These are phyloP conservation scores for Tagetes erecta DNA, from an alignment of 129 eudicot species.

Conservation along the genomic window DNA sequence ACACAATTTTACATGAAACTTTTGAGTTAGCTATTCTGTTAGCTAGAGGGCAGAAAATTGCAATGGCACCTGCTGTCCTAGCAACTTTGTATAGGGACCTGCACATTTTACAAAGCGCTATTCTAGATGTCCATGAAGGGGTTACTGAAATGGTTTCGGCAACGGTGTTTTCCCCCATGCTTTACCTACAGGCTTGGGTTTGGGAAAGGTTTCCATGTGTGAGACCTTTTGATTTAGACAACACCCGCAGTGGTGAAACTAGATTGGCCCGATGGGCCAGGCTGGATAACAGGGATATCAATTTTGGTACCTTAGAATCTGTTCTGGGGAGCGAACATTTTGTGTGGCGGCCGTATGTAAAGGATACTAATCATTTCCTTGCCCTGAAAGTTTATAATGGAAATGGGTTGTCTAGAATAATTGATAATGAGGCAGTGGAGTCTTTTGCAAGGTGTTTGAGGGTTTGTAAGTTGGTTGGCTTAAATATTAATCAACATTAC, in stretches of 20 bases:
- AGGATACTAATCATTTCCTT: slow-evolving; percentile 24
- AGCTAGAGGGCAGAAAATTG: slow-evolving; percentile 45
- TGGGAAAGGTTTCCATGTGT: slow-evolving; percentile 41
- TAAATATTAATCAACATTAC: slow-evolving; percentile 41
- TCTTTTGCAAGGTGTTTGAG: slow-evolving; percentile 43
- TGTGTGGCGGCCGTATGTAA: slow-evolving; percentile 54
- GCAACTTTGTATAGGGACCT: slow-evolving; percentile 53
- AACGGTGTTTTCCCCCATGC: slow-evolving; percentile 35
- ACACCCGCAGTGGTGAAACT: slow-evolving; percentile 24
- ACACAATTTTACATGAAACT: slow-evolving; percentile 3
- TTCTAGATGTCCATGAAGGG: slow-evolving; percentile 6
- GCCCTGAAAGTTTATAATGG: slow-evolving; percentile 30
- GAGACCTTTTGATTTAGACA: neutral
- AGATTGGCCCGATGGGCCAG: slow-evolving; percentile 44
- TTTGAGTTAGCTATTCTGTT: slow-evolving; percentile 42
- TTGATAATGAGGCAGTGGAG: slow-evolving; percentile 21
- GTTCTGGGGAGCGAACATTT: slow-evolving; percentile 26
- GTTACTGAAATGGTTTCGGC: neutral
- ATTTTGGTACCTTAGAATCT: neutral
- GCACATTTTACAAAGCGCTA: slow-evolving; percentile 26
- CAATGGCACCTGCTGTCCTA: slow-evolving; percentile 57
- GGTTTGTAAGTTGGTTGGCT: slow-evolving; percentile 35
- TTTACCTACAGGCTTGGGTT: slow-evolving; percentile 45
- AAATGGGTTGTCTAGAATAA: slow-evolving; percentile 5
- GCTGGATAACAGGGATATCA: neutral